These are phyloP conservation scores for Arachis hypogaea DNA, from an alignment of 306 rosid genomes.

Conservation along the genomic window DNA sequence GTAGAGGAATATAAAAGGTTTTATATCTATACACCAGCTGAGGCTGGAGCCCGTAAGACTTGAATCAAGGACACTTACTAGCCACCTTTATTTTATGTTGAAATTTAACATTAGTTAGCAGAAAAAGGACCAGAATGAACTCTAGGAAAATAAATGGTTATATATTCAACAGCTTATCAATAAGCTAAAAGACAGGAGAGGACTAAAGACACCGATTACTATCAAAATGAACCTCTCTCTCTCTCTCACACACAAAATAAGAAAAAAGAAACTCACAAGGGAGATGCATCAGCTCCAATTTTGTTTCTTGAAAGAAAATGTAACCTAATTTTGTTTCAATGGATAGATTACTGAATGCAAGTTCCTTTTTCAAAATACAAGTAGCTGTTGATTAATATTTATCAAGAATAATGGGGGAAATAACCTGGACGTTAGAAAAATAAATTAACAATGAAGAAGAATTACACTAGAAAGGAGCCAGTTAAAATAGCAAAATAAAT, in stretches of 20 bases:
- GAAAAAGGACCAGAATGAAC: too few relatives aligned
- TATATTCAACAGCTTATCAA: too few relatives aligned
- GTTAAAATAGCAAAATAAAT: conserved; percentile 5
- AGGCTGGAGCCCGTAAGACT: too few relatives aligned
- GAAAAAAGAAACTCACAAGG: conserved; percentile 5
- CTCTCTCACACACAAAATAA: not conserved
- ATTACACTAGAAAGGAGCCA: conserved; percentile 12
- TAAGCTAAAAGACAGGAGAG: conserved; percentile 6
- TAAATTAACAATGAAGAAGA: not conserved
- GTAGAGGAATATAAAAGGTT: too few relatives aligned
- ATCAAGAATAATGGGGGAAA: conserved; percentile 18
- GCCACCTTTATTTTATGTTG: too few relatives aligned
- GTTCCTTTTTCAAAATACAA: not conserved
- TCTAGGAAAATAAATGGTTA: too few relatives aligned
- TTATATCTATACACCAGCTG: too few relatives aligned
- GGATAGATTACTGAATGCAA: conserved; percentile 32
- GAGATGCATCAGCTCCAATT: not conserved
- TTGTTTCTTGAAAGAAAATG: conserved; percentile 9
- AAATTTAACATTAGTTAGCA: too few relatives aligned
- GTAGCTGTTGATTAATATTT: not conserved
- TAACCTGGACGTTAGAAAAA: conserved; percentile 13
- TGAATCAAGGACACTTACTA: too few relatives aligned
- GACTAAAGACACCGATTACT: not conserved
- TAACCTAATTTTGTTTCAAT: conserved; percentile 8
- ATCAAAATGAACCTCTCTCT: not conserved